A percentile compares a stretch with the other conserved stretches of the same genome.
phyloP scores from a whole-genome alignment of 805 yeast genomes.

The Yarrowia divulgata region DNA sequence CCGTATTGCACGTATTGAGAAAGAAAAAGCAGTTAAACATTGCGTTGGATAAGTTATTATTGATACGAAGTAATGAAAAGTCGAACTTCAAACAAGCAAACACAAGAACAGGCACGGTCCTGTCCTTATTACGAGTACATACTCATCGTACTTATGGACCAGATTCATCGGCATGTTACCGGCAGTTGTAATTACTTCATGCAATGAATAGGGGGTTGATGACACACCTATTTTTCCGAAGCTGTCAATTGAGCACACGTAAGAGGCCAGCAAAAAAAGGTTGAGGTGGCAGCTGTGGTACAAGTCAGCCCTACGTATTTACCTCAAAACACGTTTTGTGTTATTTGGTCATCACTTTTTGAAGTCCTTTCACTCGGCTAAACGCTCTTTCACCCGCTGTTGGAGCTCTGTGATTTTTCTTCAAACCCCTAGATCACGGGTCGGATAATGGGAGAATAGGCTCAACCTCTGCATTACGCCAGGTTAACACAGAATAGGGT shows the following conservation, averaged over 20 bases:
- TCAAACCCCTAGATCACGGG: constrained; percentile 23
- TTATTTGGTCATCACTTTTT: not conserved
- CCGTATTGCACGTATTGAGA: not conserved
- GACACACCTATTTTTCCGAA: not conserved
- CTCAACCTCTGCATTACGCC: constrained; percentile 2
- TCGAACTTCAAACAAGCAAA: not conserved
- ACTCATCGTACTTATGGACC: no score
- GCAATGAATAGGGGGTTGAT: not conserved
- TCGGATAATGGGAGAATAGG: not conserved
- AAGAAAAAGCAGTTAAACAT: not conserved
- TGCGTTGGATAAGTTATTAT: not conserved
- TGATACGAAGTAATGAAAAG: not conserved
- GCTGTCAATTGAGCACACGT: no score
- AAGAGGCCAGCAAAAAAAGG: no score
- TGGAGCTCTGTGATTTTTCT: not conserved
- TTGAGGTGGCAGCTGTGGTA: no score
- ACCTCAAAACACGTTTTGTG: not conserved
- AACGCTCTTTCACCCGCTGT: not conserved
- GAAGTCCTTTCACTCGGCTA: constrained; percentile 2
- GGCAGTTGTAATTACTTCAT: not conserved
- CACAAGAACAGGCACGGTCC: not conserved
- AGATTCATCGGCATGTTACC: not conserved
- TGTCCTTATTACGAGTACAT: no score
- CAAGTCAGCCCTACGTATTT: constrained; percentile 11
- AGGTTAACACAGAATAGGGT: not conserved